phyloP scores from a whole-genome alignment of 495 filamentous ascomycete genomes.

The Echria macrotheca region DNA sequence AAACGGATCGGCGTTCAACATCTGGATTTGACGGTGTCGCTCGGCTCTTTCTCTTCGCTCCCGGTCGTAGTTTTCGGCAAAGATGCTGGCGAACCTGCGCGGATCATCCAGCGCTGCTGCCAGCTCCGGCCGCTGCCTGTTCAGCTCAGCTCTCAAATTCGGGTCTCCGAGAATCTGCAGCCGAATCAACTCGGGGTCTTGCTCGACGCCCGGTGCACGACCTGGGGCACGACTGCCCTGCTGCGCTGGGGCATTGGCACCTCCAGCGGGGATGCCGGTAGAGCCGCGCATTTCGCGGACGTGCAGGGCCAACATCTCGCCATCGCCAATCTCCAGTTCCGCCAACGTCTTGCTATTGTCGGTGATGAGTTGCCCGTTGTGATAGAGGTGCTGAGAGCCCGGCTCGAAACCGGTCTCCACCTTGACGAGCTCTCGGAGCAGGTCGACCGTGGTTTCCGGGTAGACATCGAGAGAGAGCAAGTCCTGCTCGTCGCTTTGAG shows the following conservation, averaged over 20 bases:
- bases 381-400: slow-evolving; percentile 67
- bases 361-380: slow-evolving; percentile 77
- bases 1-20: slow-evolving; percentile 85
- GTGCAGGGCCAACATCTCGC: slow-evolving; percentile 88
- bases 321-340: slow-evolving; percentile 75
- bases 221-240: slow-evolving; percentile 23
- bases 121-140: slow-evolving; percentile 65
- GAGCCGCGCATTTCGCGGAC: slow-evolving; percentile 53
- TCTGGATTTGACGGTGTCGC: slow-evolving; percentile 69
- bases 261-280: slow-evolving; percentile 29
- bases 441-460: slow-evolving; percentile 75
- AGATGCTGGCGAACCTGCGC: slow-evolving; percentile 64
- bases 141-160: slow-evolving; percentile 59
- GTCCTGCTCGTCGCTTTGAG: slow-evolving; percentile 61
- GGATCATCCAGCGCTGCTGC: slow-evolving; percentile 74
- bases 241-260: slow-evolving; percentile 23
- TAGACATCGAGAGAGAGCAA: slow-evolving; percentile 80
- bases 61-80: slow-evolving; percentile 56
- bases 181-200: slow-evolving; percentile 78
- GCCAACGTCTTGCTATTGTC: slow-evolving; percentile 74
- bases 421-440: slow-evolving; percentile 78
- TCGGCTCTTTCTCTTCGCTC: slow-evolving; percentile 65
- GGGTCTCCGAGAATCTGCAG: slow-evolving; percentile 78
- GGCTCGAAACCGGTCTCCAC: slow-evolving; percentile 49
- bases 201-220: slow-evolving; percentile 23